Percentiles rank a stretch among this genome's conserved stretches.
phyloP scores from a whole-genome alignment of 805 yeast genomes.

The Hanseniaspora osmophila region DNA sequence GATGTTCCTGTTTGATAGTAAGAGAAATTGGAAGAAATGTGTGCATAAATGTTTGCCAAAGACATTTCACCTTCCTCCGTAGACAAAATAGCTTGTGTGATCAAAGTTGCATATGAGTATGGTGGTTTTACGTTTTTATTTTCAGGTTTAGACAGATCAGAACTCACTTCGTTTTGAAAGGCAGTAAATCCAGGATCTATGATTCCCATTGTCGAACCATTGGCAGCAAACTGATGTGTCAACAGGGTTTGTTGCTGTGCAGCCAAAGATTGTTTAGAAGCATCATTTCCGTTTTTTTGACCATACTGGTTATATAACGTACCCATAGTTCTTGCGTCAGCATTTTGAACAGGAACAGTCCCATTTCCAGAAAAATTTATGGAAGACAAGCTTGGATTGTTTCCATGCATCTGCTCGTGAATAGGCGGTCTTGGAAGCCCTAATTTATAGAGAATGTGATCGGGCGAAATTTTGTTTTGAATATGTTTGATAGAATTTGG shows the following conservation, averaged over 20 bases:
- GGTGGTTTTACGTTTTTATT: conserved; percentile 89
- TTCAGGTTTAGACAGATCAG: conserved; percentile 75
- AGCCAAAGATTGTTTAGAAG: not conserved
- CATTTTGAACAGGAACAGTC: not conserved
- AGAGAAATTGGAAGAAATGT: conserved; percentile 80
- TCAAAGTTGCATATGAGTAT: conserved; percentile 94
- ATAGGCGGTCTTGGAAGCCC: conserved; percentile 14
- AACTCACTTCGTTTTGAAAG: conserved; percentile 3
- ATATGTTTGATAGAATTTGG: conserved; percentile 21
- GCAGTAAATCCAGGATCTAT: conserved; percentile 7
- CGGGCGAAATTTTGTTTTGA: conserved; percentile 7
- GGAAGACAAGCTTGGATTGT: not conserved
- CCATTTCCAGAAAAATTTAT: too few relatives aligned
- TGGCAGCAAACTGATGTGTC: not conserved
- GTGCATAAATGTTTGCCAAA: conserved; percentile 78
- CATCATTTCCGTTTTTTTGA: not conserved
- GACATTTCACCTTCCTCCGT: conserved; percentile 80
- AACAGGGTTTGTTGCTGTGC: not conserved
- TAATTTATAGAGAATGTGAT: conserved; percentile 3
- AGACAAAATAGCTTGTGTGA: conserved; percentile 88
- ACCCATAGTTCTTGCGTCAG: not conserved
- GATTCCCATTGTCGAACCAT: conserved; percentile 1
- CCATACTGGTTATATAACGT: not conserved
- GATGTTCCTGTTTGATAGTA: conserved; percentile 83
- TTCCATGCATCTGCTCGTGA: not conserved